Evolutionary conservation across 345 rosid species (phyloP).

Genomic region (Gossypium anomalum): DNA sequence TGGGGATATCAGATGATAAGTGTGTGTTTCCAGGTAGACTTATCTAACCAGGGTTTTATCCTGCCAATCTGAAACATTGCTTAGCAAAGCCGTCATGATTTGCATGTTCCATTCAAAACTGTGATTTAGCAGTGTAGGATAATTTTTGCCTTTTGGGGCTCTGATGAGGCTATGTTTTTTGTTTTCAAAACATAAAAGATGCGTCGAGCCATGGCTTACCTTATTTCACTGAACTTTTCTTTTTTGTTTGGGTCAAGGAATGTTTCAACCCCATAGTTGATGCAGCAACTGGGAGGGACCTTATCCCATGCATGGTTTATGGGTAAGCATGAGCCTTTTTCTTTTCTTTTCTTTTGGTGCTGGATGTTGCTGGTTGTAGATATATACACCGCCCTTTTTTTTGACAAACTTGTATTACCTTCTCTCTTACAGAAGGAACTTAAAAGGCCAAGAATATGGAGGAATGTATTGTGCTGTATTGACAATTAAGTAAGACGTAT

Average conservation of each 20-base stretch:
- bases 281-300: slow-evolving; percentile 64
- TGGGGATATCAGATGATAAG: slow-evolving; percentile 3
- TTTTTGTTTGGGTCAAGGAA: not conserved
- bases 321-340: slow-evolving; percentile 52
- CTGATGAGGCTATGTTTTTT: not conserved
- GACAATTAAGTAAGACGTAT: slow-evolving; percentile 67
- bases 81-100: not conserved
- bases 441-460: slow-evolving; percentile 77
- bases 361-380: not conserved
- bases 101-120: slow-evolving; percentile 2
- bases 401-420: slow-evolving; percentile 1
- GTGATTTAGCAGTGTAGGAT: not conserved
- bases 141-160: not conserved
- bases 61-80: not conserved
- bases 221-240: not conserved
- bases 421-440: slow-evolving; percentile 41
- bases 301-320: slow-evolving; percentile 85
- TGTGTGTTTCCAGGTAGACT: not conserved
- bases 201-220: not conserved
- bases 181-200: not conserved
- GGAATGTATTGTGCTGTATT: slow-evolving; percentile 90
- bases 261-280: slow-evolving; percentile 86
- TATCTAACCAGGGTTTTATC: not conserved
- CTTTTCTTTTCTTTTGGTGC: too few relatives aligned
- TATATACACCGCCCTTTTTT: not conserved